A percentile compares a stretch with the other conserved stretches of the same genome.
Conservation (phyloP, 1,139 yeast genomes). For the Blastobotrys serpentis region DNA sequence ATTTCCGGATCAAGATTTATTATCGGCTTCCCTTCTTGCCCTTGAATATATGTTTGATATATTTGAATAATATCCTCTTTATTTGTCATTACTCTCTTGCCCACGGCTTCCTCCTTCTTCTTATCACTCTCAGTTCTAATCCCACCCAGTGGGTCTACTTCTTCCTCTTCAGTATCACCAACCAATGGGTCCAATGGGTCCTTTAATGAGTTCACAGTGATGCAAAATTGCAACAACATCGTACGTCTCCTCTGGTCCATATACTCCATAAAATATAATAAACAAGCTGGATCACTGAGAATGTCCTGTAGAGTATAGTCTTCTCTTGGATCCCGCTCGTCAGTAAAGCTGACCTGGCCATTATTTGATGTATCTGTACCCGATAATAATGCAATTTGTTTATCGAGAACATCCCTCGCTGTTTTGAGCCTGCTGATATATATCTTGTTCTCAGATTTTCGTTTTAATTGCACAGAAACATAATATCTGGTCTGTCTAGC, state of each 20-base stretch:
- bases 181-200: slow-evolving; percentile 83
- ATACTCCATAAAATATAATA: slow-evolving; percentile 55
- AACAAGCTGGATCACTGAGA: slow-evolving; percentile 47
- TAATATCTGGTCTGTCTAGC: slow-evolving; percentile 48
- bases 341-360: neutral
- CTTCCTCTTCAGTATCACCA: slow-evolving; percentile 21
- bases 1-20: slow-evolving; percentile 26
- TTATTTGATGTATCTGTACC: slow-evolving; percentile 17
- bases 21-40: slow-evolving; percentile 22
- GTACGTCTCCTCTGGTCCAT: slow-evolving; percentile 51
- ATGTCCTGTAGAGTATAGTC: slow-evolving; percentile 43
- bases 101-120: neutral
- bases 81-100: slow-evolving; percentile 14
- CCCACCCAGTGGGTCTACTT: slow-evolving; percentile 33
- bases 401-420: slow-evolving; percentile 32
- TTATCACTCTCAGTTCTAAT: slow-evolving; percentile 19
- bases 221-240: slow-evolving; percentile 59
- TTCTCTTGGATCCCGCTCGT: slow-evolving; percentile 30
- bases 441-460: slow-evolving; percentile 24
- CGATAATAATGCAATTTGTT: slow-evolving; percentile 32
- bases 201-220: slow-evolving; percentile 61
- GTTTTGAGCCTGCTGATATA: slow-evolving; percentile 34
- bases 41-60: slow-evolving; percentile 45
- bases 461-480: slow-evolving; percentile 43
- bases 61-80: slow-evolving; percentile 43